phyloP scores from a whole-genome alignment of 2,329 filamentous ascomycete species.

The Ceratocystis lukuohia region DNA sequence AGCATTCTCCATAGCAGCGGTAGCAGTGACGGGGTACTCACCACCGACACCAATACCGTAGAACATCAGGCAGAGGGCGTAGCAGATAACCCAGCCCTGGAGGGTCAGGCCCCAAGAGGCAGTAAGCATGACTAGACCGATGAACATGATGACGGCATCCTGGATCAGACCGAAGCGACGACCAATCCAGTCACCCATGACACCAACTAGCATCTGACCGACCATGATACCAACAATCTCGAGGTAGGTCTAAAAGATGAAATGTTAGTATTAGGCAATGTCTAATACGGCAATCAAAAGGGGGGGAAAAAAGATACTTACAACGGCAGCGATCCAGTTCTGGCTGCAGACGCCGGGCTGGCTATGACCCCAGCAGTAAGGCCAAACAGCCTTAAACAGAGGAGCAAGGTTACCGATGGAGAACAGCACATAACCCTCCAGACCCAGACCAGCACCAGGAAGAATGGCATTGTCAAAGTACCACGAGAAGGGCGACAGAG shows the following conservation, averaged over 20 bases:
- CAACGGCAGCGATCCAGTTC: constrained; percentile 68
- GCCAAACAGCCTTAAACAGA: constrained; percentile 64
- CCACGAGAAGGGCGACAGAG: constrained; percentile 67
- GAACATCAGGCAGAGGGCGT: constrained; percentile 88
- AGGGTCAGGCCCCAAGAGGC: constrained; percentile 77
- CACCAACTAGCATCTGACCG: constrained; percentile 76
- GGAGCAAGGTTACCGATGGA: constrained; percentile 88
- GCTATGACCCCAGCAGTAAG: constrained; percentile 57
- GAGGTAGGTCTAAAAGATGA: constrained; percentile 50
- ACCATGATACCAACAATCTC: constrained; percentile 93
- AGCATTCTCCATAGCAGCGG: constrained; percentile 84
- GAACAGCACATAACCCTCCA: constrained; percentile 94
- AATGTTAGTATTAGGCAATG: neutral
- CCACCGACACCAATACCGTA: constrained; percentile 55
- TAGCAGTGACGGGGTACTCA: constrained; percentile 94
- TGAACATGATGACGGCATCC: constrained; percentile 84
- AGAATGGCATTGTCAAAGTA: constrained; percentile 87
- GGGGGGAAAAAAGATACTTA: constrained; percentile 3
- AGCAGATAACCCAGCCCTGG: constrained; percentile 95
- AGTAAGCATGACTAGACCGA: constrained; percentile 83
- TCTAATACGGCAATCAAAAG: neutral
- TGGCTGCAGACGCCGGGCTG: constrained; percentile 47
- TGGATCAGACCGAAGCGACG: constrained; percentile 93
- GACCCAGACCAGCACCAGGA: constrained; percentile 77
- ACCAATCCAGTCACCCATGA: constrained; percentile 62